A percentile compares a stretch with the other conserved stretches of the same genome.
Evolutionary conservation across 306 rosid genomes (phyloP).

Genomic region (Dicorynia guianensis): DNA sequence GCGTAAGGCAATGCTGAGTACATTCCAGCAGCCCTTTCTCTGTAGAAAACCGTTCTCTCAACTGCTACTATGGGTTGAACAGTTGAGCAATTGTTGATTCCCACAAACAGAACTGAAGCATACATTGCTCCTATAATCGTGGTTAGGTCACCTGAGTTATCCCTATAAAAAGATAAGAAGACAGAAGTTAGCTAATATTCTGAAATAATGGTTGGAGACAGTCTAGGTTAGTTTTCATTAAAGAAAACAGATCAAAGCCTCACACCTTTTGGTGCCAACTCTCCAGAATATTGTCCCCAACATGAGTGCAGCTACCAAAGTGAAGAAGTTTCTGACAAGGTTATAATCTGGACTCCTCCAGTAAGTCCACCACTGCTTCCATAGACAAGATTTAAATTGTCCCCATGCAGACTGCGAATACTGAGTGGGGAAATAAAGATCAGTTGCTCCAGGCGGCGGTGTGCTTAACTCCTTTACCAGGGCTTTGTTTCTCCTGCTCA

Average conservation of each 20-base stretch:
- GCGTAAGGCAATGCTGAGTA: conserved; percentile 55
- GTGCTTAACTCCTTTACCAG: conserved; percentile 54
- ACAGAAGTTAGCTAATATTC: not conserved
- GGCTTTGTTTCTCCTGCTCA: conserved; percentile 60
- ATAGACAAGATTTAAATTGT: conserved; percentile 64
- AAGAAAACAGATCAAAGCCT: conserved; percentile 28
- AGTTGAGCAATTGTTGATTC: conserved; percentile 61
- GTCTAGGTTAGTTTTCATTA: not conserved
- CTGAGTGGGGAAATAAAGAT: conserved; percentile 52
- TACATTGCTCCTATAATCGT: conserved; percentile 71
- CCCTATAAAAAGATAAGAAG: conserved; percentile 35
- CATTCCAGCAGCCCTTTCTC: conserved; percentile 66
- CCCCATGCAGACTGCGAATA: conserved; percentile 59
- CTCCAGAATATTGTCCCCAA: conserved; percentile 67
- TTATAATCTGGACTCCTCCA: conserved; percentile 79
- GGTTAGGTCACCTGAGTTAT: conserved; percentile 45
- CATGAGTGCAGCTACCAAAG: conserved; percentile 60
- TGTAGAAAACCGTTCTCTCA: conserved; percentile 67
- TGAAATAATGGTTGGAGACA: not conserved
- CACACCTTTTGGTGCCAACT: conserved; percentile 59
- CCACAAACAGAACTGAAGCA: conserved; percentile 60
- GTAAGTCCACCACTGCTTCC: conserved; percentile 79
- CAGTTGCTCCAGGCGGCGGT: conserved; percentile 56
- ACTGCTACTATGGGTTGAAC: conserved; percentile 65
- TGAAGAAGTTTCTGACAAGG: conserved; percentile 65